Percentiles rank a stretch among this genome's conserved stretches.
Evolutionary conservation across 768 basidiomycete species (phyloP).

Genomic region (Pleurotus citrinopileatus): DNA sequence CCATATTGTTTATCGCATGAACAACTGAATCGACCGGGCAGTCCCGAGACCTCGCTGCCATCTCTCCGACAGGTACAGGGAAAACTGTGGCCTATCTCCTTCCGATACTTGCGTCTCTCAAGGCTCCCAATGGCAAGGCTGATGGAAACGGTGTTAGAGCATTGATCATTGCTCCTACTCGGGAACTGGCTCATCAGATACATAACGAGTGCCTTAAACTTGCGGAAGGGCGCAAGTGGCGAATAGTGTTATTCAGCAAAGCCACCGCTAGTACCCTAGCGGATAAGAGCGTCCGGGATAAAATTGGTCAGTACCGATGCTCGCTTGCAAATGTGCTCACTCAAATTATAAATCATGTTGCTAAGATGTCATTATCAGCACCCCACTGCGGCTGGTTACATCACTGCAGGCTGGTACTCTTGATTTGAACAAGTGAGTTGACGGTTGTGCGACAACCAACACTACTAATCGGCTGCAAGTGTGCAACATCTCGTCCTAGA

Average conservation of each 20-base stretch:
- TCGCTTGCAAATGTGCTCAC: slow-evolving; percentile 4
- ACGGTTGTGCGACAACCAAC: not conserved
- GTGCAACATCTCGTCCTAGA: slow-evolving; percentile 86
- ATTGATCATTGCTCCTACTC: slow-evolving; percentile 85
- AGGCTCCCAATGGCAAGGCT: slow-evolving; percentile 46
- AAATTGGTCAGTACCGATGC: slow-evolving; percentile 59
- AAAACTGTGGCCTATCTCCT: slow-evolving; percentile 94
- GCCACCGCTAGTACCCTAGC: slow-evolving; percentile 81
- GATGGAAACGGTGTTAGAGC: slow-evolving; percentile 60
- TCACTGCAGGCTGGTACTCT: slow-evolving; percentile 68
- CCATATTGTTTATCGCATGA: not conserved
- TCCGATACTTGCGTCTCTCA: slow-evolving; percentile 67
- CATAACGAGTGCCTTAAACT: slow-evolving; percentile 86
- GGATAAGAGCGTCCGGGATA: slow-evolving; percentile 69
- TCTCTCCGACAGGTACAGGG: slow-evolving; percentile 96
- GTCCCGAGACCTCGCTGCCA: slow-evolving; percentile 86
- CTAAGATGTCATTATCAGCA: slow-evolving; percentile 87
- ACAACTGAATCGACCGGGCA: slow-evolving; percentile 23
- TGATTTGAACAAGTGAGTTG: slow-evolving; percentile 67
- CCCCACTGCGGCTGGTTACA: slow-evolving; percentile 85
- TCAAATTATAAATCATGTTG: slow-evolving; percentile 2
- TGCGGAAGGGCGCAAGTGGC: slow-evolving; percentile 80
- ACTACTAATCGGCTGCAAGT: slow-evolving; percentile 34
- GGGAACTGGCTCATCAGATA: slow-evolving; percentile 96
- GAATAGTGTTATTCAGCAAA: slow-evolving; percentile 80